Percentiles rank a stretch among this genome's conserved stretches.
phyloP scores from a whole-genome alignment of 2,329 filamentous ascomycete genomes.

The Elsinoe fawcettii region DNA sequence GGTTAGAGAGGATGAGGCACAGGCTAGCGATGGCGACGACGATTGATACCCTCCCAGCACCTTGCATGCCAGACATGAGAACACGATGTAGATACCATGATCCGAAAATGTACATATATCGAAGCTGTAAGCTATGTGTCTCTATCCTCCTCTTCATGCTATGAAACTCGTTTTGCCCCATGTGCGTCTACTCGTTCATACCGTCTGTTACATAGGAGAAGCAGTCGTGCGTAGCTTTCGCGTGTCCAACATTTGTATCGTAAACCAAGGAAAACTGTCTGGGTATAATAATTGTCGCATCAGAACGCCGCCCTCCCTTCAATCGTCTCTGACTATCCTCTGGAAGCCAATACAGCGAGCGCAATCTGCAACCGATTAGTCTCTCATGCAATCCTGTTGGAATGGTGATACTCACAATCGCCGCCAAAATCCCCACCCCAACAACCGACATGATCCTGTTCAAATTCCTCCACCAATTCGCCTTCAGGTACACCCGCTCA shows the following conservation, averaged over 20 bases:
- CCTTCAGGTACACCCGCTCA: conserved; percentile 28
- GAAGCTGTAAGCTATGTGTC: not conserved
- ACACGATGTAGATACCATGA: not conserved
- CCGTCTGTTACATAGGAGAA: not conserved
- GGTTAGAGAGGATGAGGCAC: conserved; percentile 27
- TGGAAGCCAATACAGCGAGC: conserved; percentile 28
- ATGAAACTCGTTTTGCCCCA: not conserved
- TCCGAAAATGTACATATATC: not conserved
- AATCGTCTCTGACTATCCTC: not conserved
- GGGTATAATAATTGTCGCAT: conserved; percentile 4
- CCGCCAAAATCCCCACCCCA: conserved; percentile 29
- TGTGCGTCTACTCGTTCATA: not conserved
- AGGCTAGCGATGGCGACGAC: conserved; percentile 27
- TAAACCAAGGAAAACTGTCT: not conserved
- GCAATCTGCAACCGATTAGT: conserved; percentile 24
- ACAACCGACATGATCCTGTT: conserved; percentile 34
- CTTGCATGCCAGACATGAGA: not conserved
- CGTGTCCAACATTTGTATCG: not conserved
- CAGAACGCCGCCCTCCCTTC: not conserved
- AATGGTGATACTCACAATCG: conserved; percentile 26
- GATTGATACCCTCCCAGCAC: conserved; percentile 19
- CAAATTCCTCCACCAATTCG: conserved; percentile 31
- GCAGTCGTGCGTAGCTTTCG: not conserved
- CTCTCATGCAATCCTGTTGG: not conserved
- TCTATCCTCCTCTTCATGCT: not conserved